Conservation (phyloP, 2,329 filamentous ascomycete species). For the Fusarium fujikuroi region DNA sequence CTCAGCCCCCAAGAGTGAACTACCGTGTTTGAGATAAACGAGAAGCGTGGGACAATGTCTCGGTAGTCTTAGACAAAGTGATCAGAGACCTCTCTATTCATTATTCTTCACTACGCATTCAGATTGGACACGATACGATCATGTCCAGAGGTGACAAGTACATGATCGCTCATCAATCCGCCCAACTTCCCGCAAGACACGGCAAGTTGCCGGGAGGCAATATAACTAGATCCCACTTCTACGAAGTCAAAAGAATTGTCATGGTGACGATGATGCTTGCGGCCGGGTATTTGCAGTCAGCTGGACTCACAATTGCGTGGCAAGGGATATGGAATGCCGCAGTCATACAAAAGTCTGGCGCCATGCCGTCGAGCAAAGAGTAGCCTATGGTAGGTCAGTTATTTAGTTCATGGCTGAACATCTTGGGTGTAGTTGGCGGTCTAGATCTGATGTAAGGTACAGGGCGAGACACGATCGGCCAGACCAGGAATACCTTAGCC, state of each 20-base stretch:
- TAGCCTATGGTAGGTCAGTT: not conserved
- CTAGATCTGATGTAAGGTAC: slow-evolving; percentile 20
- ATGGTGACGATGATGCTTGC: slow-evolving; percentile 19
- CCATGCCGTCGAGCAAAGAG: slow-evolving; percentile 14
- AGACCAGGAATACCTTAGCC: not conserved
- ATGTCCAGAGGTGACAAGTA: not conserved
- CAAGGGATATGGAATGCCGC: slow-evolving; percentile 20
- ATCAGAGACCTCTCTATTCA: not conserved
- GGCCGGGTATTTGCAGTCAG: not conserved
- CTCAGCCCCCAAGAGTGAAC: not conserved
- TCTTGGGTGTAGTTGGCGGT: not conserved
- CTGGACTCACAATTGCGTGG: slow-evolving; percentile 3
- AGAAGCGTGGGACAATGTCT: not conserved
- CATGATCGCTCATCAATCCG: not conserved
- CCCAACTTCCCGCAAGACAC: not conserved
- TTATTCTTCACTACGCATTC: not conserved
- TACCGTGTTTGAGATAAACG: not conserved
- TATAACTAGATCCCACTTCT: not conserved
- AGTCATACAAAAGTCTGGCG: not conserved
- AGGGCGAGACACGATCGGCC: not conserved
- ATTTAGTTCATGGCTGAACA: not conserved
- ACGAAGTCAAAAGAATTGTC: not conserved
- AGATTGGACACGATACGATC: not conserved
- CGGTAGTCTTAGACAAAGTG: not conserved
- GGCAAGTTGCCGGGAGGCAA: not conserved